phyloP scores from a whole-genome alignment of 768 basidiomycete genomes.

The Termitomyces sp. region DNA sequence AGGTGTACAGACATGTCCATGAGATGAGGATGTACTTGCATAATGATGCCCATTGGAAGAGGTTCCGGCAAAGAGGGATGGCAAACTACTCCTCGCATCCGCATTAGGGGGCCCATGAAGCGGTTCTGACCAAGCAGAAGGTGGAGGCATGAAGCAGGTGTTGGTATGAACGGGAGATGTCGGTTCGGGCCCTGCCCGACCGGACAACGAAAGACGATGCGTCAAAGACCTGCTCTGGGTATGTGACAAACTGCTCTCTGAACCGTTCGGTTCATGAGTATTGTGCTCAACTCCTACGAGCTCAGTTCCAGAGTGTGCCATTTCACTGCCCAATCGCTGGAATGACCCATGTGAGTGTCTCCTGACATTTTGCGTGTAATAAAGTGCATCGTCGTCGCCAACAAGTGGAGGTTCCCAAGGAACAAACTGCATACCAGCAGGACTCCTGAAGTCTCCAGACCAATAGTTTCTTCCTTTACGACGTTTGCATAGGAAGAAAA shows the following conservation, averaged over 20 bases:
- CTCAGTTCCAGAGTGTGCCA: conserved; percentile 5
- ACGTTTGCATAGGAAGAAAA: conserved; percentile 27
- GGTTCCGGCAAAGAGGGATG: conserved; percentile 2
- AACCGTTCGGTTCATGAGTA: conserved; percentile 14
- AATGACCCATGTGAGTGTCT: conserved; percentile 8
- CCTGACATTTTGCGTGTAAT: conserved; percentile 1
- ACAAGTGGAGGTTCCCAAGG: conserved; percentile 27
- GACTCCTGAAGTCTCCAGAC: conserved; percentile 7
- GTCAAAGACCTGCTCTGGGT: conserved; percentile 15
- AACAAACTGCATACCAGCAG: conserved; percentile 6
- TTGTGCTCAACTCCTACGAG: not conserved
- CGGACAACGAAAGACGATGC: conserved; percentile 15
- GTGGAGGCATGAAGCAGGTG: not conserved
- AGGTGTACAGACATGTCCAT: conserved; percentile 1
- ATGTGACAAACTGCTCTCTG: conserved; percentile 15
- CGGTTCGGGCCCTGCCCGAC: conserved; percentile 7
- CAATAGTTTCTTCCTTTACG: conserved; percentile 13
- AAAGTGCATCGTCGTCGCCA: conserved; percentile 22
- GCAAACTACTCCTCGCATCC: conserved; percentile 2
- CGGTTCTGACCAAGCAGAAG: not conserved
- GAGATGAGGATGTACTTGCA: conserved; percentile 6
- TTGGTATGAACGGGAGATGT: not conserved
- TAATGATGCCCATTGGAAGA: not conserved
- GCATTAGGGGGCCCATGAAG: not conserved
- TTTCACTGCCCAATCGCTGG: conserved; percentile 12